phyloP scores from a whole-genome alignment of 1,284 basidiomycete species.

The Tilletiaria anomala region DNA sequence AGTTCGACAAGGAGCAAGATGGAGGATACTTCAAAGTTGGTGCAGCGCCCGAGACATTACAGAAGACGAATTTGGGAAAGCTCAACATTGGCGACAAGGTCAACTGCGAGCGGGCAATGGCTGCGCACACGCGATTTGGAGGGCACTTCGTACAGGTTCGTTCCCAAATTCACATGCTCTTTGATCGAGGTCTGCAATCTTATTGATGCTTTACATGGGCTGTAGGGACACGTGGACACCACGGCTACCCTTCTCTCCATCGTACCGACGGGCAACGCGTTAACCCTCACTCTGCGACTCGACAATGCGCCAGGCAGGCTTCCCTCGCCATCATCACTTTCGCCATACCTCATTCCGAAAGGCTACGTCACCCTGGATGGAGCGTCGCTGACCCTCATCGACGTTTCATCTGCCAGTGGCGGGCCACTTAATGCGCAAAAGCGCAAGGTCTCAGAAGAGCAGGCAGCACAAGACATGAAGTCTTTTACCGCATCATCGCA shows the following conservation, averaged over 20 bases:
- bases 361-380: conserved; percentile 93
- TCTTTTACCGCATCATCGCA: too few species aligned
- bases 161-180: conserved; percentile 1
- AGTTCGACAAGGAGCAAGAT: conserved; percentile 46
- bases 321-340: conserved; percentile 55
- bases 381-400: conserved; percentile 77
- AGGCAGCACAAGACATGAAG: background rate
- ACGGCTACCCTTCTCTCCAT: conserved; percentile 50
- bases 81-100: conserved; percentile 68
- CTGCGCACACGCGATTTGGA: conserved; percentile 75
- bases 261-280: conserved; percentile 66
- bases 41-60: conserved; percentile 86
- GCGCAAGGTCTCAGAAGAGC: conserved; percentile 12
- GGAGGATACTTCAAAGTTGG: conserved; percentile 64
- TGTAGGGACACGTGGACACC: conserved; percentile 54
- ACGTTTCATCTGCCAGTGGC: conserved; percentile 44
- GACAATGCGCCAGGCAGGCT: conserved; percentile 13
- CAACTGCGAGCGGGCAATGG: conserved; percentile 90
- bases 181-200: background rate
- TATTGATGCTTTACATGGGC: background rate
- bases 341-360: conserved; percentile 83
- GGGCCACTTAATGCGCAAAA: conserved; percentile 18
- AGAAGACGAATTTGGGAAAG: conserved; percentile 64
- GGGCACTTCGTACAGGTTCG: conserved; percentile 91
- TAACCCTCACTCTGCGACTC: conserved; percentile 61